A percentile compares a stretch with the other conserved stretches of the same genome.
Conservation (phyloP, 1,139 yeast species). For the Suhomyces bolitotheri region DNA sequence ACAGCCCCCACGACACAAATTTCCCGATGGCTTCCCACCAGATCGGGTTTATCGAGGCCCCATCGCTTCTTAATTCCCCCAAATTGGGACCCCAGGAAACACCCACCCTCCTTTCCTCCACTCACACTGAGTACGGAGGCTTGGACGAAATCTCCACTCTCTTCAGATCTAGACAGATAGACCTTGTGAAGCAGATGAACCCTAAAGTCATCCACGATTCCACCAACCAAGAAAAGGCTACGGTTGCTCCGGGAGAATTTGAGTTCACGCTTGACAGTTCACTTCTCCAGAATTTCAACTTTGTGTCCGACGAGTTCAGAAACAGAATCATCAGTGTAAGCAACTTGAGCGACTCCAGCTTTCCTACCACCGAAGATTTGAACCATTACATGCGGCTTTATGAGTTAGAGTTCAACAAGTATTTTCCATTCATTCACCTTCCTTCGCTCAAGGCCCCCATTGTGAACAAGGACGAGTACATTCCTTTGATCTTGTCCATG, state of each 20-base stretch:
- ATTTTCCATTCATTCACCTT: constrained; percentile 81
- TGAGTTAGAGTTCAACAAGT: constrained; percentile 73
- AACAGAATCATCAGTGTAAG: constrained; percentile 53
- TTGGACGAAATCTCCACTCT: constrained; percentile 49
- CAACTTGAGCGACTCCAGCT: constrained; percentile 53
- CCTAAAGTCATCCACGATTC: constrained; percentile 12
- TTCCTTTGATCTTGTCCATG: constrained; percentile 78
- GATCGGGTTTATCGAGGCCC: constrained; percentile 49
- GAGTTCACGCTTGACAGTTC: constrained; percentile 17
- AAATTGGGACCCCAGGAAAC: constrained; percentile 10
- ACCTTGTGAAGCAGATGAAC: constrained; percentile 47
- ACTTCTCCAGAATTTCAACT: constrained; percentile 15
- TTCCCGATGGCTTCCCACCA: constrained; percentile 53
- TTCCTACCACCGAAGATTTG: constrained; percentile 74
- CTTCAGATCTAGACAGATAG: constrained; percentile 62
- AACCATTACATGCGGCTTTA: constrained; percentile 72
- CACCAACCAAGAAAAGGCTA: neutral
- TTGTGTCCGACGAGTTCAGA: constrained; percentile 53
- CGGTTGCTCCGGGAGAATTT: constrained; percentile 13
- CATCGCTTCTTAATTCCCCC: constrained; percentile 17
- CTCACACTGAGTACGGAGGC: constrained; percentile 1
- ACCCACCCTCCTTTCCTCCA: constrained; percentile 7
- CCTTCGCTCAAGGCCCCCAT: constrained; percentile 60
- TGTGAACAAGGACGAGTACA: constrained; percentile 59
- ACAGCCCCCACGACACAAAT: constrained; percentile 58